Evolutionary conservation across 2,329 filamentous ascomycete species (phyloP), one percentile per base, ranked within the genome.

Genomic region (Colletotrichum viniferum): DNA sequence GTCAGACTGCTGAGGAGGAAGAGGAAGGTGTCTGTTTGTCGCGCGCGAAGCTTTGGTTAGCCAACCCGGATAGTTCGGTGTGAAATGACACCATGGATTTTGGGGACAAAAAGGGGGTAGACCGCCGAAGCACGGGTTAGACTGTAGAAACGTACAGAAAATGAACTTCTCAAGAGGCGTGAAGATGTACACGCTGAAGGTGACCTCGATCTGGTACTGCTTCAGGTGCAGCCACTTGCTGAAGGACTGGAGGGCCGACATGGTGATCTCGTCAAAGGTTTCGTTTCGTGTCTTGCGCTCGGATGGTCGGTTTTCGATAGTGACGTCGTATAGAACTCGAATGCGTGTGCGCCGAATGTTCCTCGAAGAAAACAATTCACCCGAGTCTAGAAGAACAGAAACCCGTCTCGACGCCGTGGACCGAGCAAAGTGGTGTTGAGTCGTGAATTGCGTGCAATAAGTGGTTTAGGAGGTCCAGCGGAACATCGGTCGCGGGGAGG

Each of bases 141-240:
- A 61, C n/a, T 26, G 36, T 58, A 65, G 28, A 56, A 13, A 85
- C 95, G 73, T 90, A 98, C 97, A 98, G 87, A 98, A 98, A 81
- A 98, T 93, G 86, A 98, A 96, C 85, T 98, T 98, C 88, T 99
- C 97, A 68, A 94, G 96, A 2, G 96, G 94, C 48, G 96, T 98
- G 80, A 98, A 94, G 94, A 99, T 98, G 90, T 99, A 98, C 30
- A 98, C 91, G 76, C 94, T 94, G 86, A 97, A 97, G 14, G 96
- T 98, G 84, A 98, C 96, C 87, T 99, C 97, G 84, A 98, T 96
- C 88, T 98, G 97, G 89, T 98, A 98, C 84, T 96, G 93, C 90
- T 99, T 99, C 85, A 96, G 92, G 85, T 96, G 93, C 79, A 98
- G 90, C 95, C 96, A 98, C 84, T 93, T 93, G 78, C 95, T 91